Percentiles rank a stretch among this genome's conserved stretches.
Evolutionary conservation across 2,329 filamentous ascomycete genomes (phyloP).

Genomic region (Fusarium annulatum): DNA sequence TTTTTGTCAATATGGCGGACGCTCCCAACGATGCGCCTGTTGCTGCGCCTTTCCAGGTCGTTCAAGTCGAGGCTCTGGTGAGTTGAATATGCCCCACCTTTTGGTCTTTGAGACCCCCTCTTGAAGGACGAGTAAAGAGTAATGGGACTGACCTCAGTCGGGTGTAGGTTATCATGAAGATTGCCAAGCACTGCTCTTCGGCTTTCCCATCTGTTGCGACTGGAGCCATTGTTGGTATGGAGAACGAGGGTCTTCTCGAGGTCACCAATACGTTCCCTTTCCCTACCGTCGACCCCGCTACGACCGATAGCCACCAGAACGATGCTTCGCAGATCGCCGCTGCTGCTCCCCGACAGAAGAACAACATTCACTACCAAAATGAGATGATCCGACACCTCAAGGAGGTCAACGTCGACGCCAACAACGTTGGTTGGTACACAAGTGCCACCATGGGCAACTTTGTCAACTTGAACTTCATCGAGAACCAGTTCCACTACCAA

Average conservation of each 20-base stretch:
- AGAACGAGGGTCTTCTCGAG: constrained; percentile 82
- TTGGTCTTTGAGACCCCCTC: constrained; percentile 34
- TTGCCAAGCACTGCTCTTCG: constrained; percentile 93
- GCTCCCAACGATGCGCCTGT: constrained; percentile 63
- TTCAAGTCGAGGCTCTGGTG: constrained; percentile 96
- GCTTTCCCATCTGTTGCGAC: constrained; percentile 90
- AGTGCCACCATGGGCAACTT: constrained; percentile 99
- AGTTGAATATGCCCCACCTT: constrained; percentile 56
- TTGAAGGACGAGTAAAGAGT: constrained; percentile 34
- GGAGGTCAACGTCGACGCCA: constrained; percentile 98
- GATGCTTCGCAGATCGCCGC: constrained; percentile 81
- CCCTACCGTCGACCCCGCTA: constrained; percentile 80
- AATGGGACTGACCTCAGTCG: constrained; percentile 32
- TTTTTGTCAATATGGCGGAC: constrained; percentile 65
- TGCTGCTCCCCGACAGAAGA: constrained; percentile 90
- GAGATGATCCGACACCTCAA: constrained; percentile 98
- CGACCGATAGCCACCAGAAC: constrained; percentile 78
- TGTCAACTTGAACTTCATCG: constrained; percentile 91
- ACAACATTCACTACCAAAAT: constrained; percentile 86
- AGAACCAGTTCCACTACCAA: constrained; percentile 98
- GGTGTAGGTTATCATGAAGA: constrained; percentile 90
- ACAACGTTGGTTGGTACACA: constrained; percentile 98
- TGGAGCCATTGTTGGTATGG: constrained; percentile 93
- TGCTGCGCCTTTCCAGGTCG: constrained; percentile 77
- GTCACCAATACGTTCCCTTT: constrained; percentile 97